phyloP scores from a whole-genome alignment of 2,329 filamentous ascomycete species.

The Arthroderma uncinatum region DNA sequence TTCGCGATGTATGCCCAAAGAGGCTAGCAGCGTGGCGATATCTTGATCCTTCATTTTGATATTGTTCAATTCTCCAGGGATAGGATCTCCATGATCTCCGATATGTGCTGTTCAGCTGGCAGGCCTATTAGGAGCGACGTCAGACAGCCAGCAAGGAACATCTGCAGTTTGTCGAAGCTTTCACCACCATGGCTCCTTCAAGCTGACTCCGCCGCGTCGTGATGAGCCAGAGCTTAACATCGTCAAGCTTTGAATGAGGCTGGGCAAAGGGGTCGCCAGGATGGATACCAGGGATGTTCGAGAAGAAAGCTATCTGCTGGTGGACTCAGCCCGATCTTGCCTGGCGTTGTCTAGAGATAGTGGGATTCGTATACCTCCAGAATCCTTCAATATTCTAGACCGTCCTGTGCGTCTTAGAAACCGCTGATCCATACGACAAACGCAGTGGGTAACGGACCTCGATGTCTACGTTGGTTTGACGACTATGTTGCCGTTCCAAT shows the following conservation, averaged over 20 bases:
- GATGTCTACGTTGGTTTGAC: too few species aligned
- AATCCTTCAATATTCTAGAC: too few species aligned
- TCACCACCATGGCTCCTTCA: background rate
- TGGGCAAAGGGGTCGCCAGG: background rate
- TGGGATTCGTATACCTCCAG: too few species aligned
- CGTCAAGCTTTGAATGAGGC: conserved; percentile 1
- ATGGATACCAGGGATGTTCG: too few species aligned
- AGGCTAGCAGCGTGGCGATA: background rate
- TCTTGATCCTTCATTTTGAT: background rate
- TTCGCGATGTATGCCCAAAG: background rate
- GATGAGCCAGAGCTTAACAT: background rate
- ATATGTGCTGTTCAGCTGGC: background rate
- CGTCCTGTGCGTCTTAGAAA: too few species aligned
- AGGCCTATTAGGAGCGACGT: background rate
- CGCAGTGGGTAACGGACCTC: too few species aligned
- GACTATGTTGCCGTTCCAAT: too few species aligned
- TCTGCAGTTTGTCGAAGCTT: background rate
- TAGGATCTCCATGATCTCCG: background rate
- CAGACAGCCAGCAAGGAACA: background rate
- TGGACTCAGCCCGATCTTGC: too few species aligned
- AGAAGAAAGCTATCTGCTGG: background rate
- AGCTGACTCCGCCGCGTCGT: background rate
- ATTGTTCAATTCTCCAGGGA: background rate
- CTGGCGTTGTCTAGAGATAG: too few species aligned
- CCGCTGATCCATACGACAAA: too few species aligned